These are phyloP conservation scores for Chenopodium suecicum DNA, from an alignment of 148 eudicot genomes.

Conservation along the genomic window DNA sequence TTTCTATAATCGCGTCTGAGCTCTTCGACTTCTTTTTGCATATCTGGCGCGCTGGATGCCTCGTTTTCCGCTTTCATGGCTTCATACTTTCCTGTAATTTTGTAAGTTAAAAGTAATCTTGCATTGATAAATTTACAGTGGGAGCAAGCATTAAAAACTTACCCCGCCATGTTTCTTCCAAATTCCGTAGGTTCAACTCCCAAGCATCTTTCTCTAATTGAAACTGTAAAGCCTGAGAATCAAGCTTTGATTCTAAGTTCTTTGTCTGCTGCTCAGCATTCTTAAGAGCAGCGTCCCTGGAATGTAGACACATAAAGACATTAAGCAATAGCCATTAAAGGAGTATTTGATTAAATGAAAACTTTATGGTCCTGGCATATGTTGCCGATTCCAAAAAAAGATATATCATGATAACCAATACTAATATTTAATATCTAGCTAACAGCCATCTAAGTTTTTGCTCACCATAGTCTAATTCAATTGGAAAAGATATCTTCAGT, in stretches of 20 bases:
- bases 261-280: slow-evolving; percentile 59
- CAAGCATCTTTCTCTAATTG: slow-evolving; percentile 70
- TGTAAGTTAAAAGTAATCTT: background rate
- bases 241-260: slow-evolving; percentile 73
- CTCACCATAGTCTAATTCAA: background rate
- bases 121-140: background rate
- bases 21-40: slow-evolving; percentile 62
- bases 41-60: slow-evolving; percentile 44
- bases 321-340: background rate
- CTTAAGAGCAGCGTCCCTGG: slow-evolving; percentile 69
- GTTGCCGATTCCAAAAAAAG: background rate
- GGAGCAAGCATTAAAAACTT: slow-evolving; percentile 20
- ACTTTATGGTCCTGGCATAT: background rate
- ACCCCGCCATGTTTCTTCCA: slow-evolving; percentile 95
- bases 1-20: slow-evolving; percentile 51
- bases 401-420: background rate
- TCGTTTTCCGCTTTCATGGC: slow-evolving; percentile 59
- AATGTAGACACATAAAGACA: slow-evolving; percentile 17
- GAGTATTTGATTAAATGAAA: background rate
- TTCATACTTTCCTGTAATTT: slow-evolving; percentile 71
- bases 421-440: background rate
- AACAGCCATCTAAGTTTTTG: background rate
- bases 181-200: slow-evolving; percentile 67
- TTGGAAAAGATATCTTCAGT: background rate
- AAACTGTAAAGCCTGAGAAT: slow-evolving; percentile 48